These are phyloP conservation scores for Xerocomellus intermedius DNA, from an alignment of 768 basidiomycete genomes.

Conservation along the genomic window DNA sequence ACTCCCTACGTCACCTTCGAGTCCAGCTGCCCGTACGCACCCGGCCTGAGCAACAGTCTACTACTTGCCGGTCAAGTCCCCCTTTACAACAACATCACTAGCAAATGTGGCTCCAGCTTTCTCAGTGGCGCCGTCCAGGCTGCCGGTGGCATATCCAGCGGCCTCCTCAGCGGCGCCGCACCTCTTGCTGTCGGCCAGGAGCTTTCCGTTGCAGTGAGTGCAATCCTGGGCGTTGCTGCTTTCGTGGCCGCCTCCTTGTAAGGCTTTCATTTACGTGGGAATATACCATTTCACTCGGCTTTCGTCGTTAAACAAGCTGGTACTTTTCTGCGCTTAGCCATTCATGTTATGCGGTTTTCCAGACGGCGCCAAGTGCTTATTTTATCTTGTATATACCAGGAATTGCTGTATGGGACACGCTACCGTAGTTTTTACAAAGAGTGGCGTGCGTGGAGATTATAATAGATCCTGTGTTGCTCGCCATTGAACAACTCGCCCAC, in stretches of 20 bases:
- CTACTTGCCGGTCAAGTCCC: constrained; percentile 63
- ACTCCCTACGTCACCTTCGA: constrained; percentile 78
- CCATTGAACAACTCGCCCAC: background rate
- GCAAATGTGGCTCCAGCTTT: constrained; percentile 72
- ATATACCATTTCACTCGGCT: constrained; percentile 17
- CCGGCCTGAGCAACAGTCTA: constrained; percentile 63
- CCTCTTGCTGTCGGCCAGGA: constrained; percentile 25
- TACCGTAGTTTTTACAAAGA: background rate
- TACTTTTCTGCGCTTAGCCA: constrained; percentile 15
- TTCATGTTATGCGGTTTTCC: constrained; percentile 13
- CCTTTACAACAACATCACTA: constrained; percentile 62
- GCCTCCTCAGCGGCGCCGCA: constrained; percentile 34
- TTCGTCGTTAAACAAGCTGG: constrained; percentile 25
- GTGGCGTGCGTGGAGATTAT: background rate
- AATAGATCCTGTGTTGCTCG: constrained; percentile 3
- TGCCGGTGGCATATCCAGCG: constrained; percentile 54
- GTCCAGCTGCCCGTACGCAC: constrained; percentile 65
- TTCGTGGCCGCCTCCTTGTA: constrained; percentile 32
- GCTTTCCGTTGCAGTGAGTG: constrained; percentile 28
- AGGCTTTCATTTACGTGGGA: constrained; percentile 1
- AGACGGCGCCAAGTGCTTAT: constrained; percentile 1
- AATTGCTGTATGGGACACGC: constrained; percentile 4
- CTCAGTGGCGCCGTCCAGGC: constrained; percentile 64
- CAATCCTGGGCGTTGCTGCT: constrained; percentile 34
- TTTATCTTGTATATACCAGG: constrained; percentile 23